A percentile compares a stretch with the other conserved stretches of the same genome.
These are phyloP conservation scores for Penicillium sp. DNA, from an alignment of 2,329 filamentous ascomycete species.

Conservation along the genomic window DNA sequence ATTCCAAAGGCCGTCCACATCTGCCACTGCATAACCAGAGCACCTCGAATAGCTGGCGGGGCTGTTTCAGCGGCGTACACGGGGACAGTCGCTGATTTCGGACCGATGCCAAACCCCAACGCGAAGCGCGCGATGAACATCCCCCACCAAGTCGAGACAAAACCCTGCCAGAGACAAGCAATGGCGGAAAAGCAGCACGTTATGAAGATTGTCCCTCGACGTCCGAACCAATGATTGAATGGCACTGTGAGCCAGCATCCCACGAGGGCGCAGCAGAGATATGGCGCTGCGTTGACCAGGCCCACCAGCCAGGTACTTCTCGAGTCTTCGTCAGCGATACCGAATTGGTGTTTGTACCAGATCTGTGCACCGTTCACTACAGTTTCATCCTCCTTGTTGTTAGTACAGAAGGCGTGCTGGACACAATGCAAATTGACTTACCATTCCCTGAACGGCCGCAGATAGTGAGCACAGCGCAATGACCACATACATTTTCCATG, in stretches of 20 bases:
- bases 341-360: conserved; percentile 62
- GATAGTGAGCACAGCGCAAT: conserved; percentile 66
- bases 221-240: conserved; percentile 67
- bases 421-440: conserved; percentile 24
- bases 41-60: conserved; percentile 67
- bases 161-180: conserved; percentile 57
- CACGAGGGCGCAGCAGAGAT: conserved; percentile 64
- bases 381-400: conserved; percentile 56
- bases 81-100: conserved; percentile 71
- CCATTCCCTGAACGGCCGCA: conserved; percentile 69
- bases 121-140: conserved; percentile 69
- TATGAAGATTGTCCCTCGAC: conserved; percentile 72
- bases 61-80: conserved; percentile 74
- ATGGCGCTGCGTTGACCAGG: conserved; percentile 57
- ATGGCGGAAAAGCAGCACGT: conserved; percentile 68
- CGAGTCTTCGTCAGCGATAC: conserved; percentile 51
- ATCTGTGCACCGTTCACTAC: conserved; percentile 68
- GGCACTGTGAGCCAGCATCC: conserved; percentile 74
- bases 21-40: conserved; percentile 82
- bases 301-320: conserved; percentile 60
- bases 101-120: conserved; percentile 74
- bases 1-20: conserved; percentile 53
- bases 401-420: neutral
- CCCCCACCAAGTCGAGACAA: conserved; percentile 69
- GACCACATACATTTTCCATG: conserved; percentile 62